Conservation (phyloP, 2,329 filamentous ascomycete species). For the Mollisiaceae sp. region DNA sequence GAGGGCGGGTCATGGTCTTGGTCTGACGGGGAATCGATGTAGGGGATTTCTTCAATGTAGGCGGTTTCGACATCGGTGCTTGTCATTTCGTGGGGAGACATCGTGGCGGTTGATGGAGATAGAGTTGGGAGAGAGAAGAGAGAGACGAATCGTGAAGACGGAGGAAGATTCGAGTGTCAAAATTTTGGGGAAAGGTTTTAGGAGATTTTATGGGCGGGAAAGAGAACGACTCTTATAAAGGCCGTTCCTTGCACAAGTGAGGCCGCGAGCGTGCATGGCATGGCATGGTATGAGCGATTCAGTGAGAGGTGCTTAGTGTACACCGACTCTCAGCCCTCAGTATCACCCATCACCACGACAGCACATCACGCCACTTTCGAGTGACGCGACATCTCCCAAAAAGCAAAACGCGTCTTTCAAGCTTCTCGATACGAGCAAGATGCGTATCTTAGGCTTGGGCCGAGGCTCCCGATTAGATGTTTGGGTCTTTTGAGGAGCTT, state of each 20-base stretch:
- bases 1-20: constrained; percentile 11
- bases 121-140: not conserved
- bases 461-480: not conserved
- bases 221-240: constrained; percentile 8
- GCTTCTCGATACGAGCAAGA: not conserved
- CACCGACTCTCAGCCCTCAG: not conserved
- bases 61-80: not conserved
- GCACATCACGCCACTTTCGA: constrained; percentile 5
- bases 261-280: not conserved
- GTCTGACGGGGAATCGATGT: constrained; percentile 1
- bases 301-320: not conserved
- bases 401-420: not conserved
- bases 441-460: too few species aligned
- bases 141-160: not conserved
- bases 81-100: not conserved
- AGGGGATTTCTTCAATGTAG: not conserved
- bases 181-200: not conserved
- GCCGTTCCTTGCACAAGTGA: not conserved
- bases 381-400: not conserved
- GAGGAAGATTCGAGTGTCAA: not conserved
- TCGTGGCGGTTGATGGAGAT: not conserved
- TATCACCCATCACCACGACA: too few species aligned
- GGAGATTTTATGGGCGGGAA: not conserved
- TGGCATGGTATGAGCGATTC: not conserved
- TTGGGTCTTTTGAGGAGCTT: too few species aligned